phyloP scores from a whole-genome alignment of 1,139 yeast genomes.

The Yamadazyma atlantica region DNA sequence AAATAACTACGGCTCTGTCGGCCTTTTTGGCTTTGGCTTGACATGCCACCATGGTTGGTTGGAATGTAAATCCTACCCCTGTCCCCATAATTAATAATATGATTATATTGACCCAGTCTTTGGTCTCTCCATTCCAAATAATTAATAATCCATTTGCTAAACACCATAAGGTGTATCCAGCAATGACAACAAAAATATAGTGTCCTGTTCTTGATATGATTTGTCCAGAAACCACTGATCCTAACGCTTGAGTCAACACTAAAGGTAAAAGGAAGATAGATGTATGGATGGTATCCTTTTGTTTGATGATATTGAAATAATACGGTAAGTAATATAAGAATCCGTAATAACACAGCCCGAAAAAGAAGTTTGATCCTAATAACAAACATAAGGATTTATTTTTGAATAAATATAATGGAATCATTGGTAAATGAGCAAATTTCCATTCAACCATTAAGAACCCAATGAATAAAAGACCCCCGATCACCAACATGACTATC shows the following conservation, averaged over 20 bases:
- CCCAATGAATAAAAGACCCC: constrained; percentile 38
- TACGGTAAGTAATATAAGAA: constrained; percentile 50
- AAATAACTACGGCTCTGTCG: constrained; percentile 57
- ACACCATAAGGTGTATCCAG: constrained; percentile 47
- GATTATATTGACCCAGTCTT: constrained; percentile 32
- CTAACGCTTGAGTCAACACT: constrained; percentile 40
- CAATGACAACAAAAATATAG: constrained; percentile 40
- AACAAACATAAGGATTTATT: constrained; percentile 40
- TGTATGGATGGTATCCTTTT: constrained; percentile 35
- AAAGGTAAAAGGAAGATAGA: constrained; percentile 45
- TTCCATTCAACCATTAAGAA: constrained; percentile 52
- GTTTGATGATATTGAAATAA: constrained; percentile 50
- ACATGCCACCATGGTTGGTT: constrained; percentile 51
- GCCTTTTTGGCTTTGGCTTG: constrained; percentile 52
- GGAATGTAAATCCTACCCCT: constrained; percentile 39
- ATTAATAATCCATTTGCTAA: constrained; percentile 40
- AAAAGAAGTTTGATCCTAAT: constrained; percentile 45
- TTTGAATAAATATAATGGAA: constrained; percentile 45
- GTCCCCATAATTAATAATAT: constrained; percentile 46
- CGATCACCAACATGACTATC: constrained; percentile 47
- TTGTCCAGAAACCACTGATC: constrained; percentile 45
- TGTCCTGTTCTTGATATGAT: constrained; percentile 44
- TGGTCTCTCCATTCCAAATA: constrained; percentile 30
- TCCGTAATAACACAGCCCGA: constrained; percentile 50
- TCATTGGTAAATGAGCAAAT: constrained; percentile 52